Percentiles rank a stretch among this genome's conserved stretches.
Conservation (phyloP, 495 filamentous ascomycete species). For the Tuber magnatum region DNA sequence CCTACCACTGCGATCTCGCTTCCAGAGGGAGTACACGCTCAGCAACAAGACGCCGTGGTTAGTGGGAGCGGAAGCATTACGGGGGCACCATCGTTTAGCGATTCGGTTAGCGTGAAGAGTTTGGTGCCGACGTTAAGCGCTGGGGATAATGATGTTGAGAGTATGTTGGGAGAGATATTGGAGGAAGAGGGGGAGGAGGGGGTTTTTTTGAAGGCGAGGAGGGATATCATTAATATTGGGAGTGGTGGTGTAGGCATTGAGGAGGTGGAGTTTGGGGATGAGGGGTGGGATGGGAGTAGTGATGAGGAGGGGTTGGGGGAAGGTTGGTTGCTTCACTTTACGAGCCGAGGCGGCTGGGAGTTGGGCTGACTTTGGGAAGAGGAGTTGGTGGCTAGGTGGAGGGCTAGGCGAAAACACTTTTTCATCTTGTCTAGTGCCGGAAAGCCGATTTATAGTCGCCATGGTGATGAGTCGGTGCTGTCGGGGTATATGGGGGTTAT, state of each 20-base stretch:
- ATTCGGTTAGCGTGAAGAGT: constrained; percentile 77
- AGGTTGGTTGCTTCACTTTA: constrained; percentile 46
- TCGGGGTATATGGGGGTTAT: constrained; percentile 88
- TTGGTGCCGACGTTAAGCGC: constrained; percentile 66
- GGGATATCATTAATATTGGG: constrained; percentile 46
- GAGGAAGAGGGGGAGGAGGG: constrained; percentile 50
- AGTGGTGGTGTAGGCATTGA: constrained; percentile 62
- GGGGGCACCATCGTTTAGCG: constrained; percentile 43
- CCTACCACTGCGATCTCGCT: constrained; percentile 41
- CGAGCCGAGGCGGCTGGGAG: constrained; percentile 45
- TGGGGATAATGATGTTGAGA: constrained; percentile 65
- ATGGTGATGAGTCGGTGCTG: constrained; percentile 81
- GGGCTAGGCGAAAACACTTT: constrained; percentile 81
- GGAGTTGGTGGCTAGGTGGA: constrained; percentile 33
- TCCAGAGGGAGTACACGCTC: constrained; percentile 37
- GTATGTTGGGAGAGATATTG: constrained; percentile 61
- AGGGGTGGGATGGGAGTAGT: constrained; percentile 54
- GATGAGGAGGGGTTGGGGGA: constrained; percentile 45
- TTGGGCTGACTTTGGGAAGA: constrained; percentile 19
- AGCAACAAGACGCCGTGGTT: constrained; percentile 35
- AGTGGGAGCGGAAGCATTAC: constrained; percentile 22
- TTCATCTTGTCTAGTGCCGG: constrained; percentile 91
- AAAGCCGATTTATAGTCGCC: constrained; percentile 95
- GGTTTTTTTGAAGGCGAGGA: constrained; percentile 25
- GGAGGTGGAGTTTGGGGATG: constrained; percentile 67